These are phyloP conservation scores for Balakata baccata DNA, from an alignment of 345 rosid species.

Conservation along the genomic window DNA sequence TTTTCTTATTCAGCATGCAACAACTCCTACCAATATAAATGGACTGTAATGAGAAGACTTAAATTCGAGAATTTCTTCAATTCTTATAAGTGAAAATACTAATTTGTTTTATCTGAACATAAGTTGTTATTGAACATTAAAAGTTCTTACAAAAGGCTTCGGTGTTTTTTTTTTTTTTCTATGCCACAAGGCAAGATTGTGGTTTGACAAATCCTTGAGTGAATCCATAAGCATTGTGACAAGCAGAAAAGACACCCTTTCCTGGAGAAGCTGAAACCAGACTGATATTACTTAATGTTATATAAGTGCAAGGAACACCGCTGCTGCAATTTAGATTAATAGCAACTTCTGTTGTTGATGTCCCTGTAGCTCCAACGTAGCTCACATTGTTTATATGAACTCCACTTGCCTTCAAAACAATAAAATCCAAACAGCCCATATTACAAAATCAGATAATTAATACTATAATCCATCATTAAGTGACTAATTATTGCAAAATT, in stretches of 20 bases:
- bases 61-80: no score
- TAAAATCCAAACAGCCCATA: background rate
- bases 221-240: conserved; percentile 33
- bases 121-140: no score
- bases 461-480: no score
- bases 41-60: no score
- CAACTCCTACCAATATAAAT: no score
- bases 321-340: conserved; percentile 38
- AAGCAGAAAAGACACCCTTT: conserved; percentile 21
- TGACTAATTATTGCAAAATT: no score
- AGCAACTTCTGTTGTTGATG: conserved; percentile 33
- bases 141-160: no score
- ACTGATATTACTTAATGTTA: conserved; percentile 19
- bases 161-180: background rate
- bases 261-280: conserved; percentile 12
- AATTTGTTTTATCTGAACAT: no score
- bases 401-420: conserved; percentile 22
- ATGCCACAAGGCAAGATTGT: background rate
- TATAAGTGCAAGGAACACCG: conserved; percentile 28
- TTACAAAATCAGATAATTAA: no score
- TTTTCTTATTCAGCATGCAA: no score
- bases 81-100: no score
- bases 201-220: conserved; percentile 20
- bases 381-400: conserved; percentile 33
- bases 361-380: conserved; percentile 24